Conservation (phyloP, 2,329 filamentous ascomycete species). For the Calcarisporium arbuscula region DNA sequence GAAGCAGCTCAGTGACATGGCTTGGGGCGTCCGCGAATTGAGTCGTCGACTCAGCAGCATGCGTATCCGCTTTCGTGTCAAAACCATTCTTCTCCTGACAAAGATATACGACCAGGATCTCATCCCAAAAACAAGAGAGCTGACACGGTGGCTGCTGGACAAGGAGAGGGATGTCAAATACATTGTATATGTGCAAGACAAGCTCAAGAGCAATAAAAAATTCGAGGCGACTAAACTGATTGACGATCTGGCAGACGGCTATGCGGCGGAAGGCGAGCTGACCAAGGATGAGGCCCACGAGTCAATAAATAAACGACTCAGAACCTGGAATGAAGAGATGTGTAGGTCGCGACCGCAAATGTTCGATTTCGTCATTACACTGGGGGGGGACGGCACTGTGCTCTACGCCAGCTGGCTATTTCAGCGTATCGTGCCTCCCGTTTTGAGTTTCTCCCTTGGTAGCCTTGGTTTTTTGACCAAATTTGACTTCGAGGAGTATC, state of each 20-base stretch:
- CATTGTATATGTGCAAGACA: conserved; percentile 77
- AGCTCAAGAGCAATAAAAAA: conserved; percentile 59
- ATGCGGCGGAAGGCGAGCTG: conserved; percentile 29
- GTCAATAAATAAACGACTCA: conserved; percentile 48
- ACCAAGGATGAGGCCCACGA: conserved; percentile 26
- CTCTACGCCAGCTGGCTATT: conserved; percentile 96
- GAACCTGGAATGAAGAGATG: conserved; percentile 78
- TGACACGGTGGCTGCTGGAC: conserved; percentile 75
- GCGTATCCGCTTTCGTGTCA: conserved; percentile 73
- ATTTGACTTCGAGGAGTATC: conserved; percentile 79
- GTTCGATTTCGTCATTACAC: conserved; percentile 89
- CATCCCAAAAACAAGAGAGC: conserved; percentile 67
- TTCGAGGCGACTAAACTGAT: conserved; percentile 71
- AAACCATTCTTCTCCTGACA: conserved; percentile 79
- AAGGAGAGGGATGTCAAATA: conserved; percentile 62
- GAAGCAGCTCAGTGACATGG: conserved; percentile 93
- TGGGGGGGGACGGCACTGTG: conserved; percentile 95
- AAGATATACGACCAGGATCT: conserved; percentile 85
- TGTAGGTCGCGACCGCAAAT: conserved; percentile 73
- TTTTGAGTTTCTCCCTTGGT: conserved; percentile 84
- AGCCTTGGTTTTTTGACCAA: conserved; percentile 94
- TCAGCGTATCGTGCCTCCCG: conserved; percentile 88
- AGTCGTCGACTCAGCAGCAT: conserved; percentile 81
- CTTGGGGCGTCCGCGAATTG: conserved; percentile 86
- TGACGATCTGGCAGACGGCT: conserved; percentile 47